Percentiles rank a stretch among this genome's conserved stretches.
phyloP scores from a whole-genome alignment of 257 asterid genomes.

The Solanum commersonii region DNA sequence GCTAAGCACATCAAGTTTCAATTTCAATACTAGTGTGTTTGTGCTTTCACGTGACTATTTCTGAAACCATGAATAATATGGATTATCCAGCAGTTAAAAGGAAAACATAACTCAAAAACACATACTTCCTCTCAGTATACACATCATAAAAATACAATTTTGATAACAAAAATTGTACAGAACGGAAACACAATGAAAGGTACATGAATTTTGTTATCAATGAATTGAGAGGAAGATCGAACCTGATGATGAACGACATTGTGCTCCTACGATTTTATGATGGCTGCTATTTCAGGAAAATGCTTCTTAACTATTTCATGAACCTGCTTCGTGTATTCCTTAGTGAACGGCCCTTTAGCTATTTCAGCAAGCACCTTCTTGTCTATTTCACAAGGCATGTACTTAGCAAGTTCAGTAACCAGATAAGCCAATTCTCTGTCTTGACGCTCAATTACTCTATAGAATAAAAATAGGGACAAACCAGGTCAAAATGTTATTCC shows the following conservation, averaged over 20 bases:
- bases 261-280: not conserved
- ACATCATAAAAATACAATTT: not conserved
- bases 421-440: not conserved
- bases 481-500: not conserved
- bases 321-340: not conserved
- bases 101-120: not conserved
- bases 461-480: not conserved
- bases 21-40: not conserved
- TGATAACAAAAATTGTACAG: too few relatives aligned
- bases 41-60: not conserved
- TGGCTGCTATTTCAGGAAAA: not conserved
- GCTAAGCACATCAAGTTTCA: not conserved
- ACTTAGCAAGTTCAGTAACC: not conserved
- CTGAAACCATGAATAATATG: not conserved
- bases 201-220: not conserved
- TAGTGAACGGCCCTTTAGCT: not conserved
- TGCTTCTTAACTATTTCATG: not conserved
- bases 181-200: too few relatives aligned
- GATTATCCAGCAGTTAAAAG: not conserved
- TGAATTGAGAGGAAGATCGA: not conserved
- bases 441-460: not conserved
- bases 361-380: not conserved
- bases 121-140: not conserved
- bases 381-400: not conserved
- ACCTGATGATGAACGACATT: not conserved